Base-by-base conservation (phyloP, 2,329 filamentous ascomycete genomes). In the Aspergillus sp. region DNA sequence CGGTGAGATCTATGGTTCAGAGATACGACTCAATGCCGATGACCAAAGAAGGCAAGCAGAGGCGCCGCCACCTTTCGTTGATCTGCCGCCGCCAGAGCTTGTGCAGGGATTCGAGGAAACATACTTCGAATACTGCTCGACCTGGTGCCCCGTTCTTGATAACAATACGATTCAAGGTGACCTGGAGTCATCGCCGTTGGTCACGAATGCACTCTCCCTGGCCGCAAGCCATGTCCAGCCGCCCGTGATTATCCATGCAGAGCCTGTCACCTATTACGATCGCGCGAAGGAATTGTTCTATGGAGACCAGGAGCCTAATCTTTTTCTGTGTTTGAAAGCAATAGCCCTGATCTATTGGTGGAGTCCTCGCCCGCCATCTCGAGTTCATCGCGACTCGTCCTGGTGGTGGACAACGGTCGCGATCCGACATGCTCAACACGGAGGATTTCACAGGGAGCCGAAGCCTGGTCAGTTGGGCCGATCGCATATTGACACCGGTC, bases 341-440 rank as follows among this genome's bases (percentile, higher is more conserved):
- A 65, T 80, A 0, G 66, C 75, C 0, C 58, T 80, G 2, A 78
- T 80, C 42, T 80, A 80, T 66, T 80, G 78, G 78, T 80, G 77
- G 78, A 75, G 76, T 3, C 75, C 78, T 6, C 67, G 73, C 0
- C 36, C 66, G 0, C 77, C 78, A 0, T 71, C 74, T 1, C 72
- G 71, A 1, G 74, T 77, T 2, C 74, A 77, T 52, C 70, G 74
- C 2, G 73, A 80, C 61, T 73, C 76, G 1, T 75, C 75, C 22
- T 80, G 77, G 78, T 80, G 78, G 78, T 80, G 78, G 78, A 80
- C 77, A 0, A 76, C 75, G 2, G 73, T 79, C 3, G 71, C 77
- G 14, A 79, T 81, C 20, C 66, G 78, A 12, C 76, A 78, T 57
- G 78, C 76, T 2, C 78, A 81, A 56, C 77, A 81, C 57, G 74